Conservation (phyloP, 2,329 filamentous ascomycete species). For the Clonostachys byssicola region DNA sequence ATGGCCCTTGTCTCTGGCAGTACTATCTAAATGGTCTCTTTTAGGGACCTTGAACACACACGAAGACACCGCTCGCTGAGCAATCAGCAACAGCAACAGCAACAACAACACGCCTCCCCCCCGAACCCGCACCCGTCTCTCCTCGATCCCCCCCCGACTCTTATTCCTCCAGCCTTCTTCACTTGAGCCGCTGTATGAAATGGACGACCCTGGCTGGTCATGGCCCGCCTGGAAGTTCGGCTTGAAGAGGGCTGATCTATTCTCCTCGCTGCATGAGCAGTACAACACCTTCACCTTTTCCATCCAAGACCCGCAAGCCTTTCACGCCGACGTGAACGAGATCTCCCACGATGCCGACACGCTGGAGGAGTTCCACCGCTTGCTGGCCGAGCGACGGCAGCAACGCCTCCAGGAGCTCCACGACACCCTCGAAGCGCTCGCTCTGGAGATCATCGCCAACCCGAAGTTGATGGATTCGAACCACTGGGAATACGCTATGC, state of each 20-base stretch:
- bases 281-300: constrained; percentile 55
- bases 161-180: constrained; percentile 1
- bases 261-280: constrained; percentile 52
- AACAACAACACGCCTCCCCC: constrained; percentile 6
- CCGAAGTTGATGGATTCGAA: constrained; percentile 52
- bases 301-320: constrained; percentile 56
- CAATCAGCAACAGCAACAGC: constrained; percentile 4
- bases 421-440: constrained; percentile 49
- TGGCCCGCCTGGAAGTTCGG: constrained; percentile 63
- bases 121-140: constrained; percentile 1
- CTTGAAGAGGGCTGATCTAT: constrained; percentile 55
- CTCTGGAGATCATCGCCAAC: constrained; percentile 58
- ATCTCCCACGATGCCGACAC: constrained; percentile 46
- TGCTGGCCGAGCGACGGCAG: constrained; percentile 48
- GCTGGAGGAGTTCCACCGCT: constrained; percentile 47
- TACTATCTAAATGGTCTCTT: constrained; percentile 1
- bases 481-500: constrained; percentile 54
- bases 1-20: constrained; percentile 1
- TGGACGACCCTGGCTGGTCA: constrained; percentile 49
- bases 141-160: constrained; percentile 4
- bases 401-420: constrained; percentile 52
- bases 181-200: constrained; percentile 17
- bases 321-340: constrained; percentile 58
- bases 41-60: no score
- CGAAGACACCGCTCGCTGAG: no score